These are phyloP conservation scores for Ustilago hordei DNA, from an alignment of 1,284 basidiomycete species.

Conservation along the genomic window DNA sequence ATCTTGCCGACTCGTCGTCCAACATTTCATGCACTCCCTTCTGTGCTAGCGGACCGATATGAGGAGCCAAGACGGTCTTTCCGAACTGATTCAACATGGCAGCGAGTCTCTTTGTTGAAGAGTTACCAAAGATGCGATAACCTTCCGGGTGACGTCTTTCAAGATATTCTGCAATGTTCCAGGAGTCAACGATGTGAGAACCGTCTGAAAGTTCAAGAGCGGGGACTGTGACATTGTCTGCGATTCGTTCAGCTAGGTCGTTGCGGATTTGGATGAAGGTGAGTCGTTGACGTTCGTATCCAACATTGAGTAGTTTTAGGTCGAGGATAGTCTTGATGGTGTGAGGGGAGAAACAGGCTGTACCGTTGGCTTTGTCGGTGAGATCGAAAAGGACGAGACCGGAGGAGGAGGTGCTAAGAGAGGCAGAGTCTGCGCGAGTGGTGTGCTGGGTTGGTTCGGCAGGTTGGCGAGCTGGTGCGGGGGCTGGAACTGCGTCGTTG, in stretches of 20 bases:
- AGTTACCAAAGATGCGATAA: slow-evolving; percentile 38
- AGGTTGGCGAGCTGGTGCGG: slow-evolving; percentile 28
- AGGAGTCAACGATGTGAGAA: slow-evolving; percentile 56
- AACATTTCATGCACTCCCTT: slow-evolving; percentile 42
- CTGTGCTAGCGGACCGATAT: slow-evolving; percentile 43
- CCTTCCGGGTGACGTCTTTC: slow-evolving; percentile 48
- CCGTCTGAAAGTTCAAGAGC: slow-evolving; percentile 53
- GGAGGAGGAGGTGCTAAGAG: slow-evolving; percentile 31
- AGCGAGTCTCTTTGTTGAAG: slow-evolving; percentile 46
- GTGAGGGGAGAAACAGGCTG: slow-evolving; percentile 49
- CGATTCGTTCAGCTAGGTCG: slow-evolving; percentile 45
- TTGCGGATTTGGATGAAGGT: slow-evolving; percentile 59
- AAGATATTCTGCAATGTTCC: slow-evolving; percentile 58
- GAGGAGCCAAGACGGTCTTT: slow-evolving; percentile 44
- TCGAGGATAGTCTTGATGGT: slow-evolving; percentile 60
- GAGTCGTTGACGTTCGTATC: slow-evolving; percentile 58
- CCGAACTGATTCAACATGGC: slow-evolving; percentile 51
- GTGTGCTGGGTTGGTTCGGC: slow-evolving; percentile 12
- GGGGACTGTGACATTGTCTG: slow-evolving; percentile 59
- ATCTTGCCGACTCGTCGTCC: slow-evolving; percentile 44
- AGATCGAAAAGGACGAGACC: slow-evolving; percentile 60
- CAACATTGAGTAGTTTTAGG: slow-evolving; percentile 55
- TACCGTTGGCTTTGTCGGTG: slow-evolving; percentile 40
- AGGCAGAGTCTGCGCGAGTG: slow-evolving; percentile 28
- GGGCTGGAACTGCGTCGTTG: slow-evolving; percentile 23